Conservation (phyloP, 495 filamentous ascomycete genomes). For the Neurospora sp. region DNA sequence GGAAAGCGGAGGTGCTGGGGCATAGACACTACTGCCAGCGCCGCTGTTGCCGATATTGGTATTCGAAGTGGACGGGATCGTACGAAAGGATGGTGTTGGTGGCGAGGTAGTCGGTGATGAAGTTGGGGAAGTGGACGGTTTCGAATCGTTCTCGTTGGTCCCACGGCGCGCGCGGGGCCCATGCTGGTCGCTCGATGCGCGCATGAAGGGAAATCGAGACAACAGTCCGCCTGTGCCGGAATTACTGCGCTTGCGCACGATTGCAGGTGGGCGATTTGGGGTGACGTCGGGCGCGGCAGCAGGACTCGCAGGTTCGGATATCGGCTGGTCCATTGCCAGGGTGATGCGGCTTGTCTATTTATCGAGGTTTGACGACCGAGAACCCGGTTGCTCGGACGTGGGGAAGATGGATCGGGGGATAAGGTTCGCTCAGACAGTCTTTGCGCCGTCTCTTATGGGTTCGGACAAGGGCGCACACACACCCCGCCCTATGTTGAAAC, state of each 20-base stretch:
- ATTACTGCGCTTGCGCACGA: conserved; percentile 21
- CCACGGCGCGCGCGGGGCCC: conserved; percentile 32
- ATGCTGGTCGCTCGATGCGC: conserved; percentile 37
- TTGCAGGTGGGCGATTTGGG: conserved; percentile 10
- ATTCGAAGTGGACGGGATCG: conserved; percentile 13
- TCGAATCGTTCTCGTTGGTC: conserved; percentile 22
- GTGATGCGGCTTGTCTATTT: neutral
- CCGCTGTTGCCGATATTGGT: conserved; percentile 12
- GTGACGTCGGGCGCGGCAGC: conserved; percentile 10
- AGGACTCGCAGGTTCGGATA: conserved; percentile 1
- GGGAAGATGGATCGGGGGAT: neutral
- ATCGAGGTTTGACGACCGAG: neutral
- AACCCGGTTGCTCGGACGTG: neutral
- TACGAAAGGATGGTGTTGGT: conserved; percentile 17
- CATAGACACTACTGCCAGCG: conserved; percentile 23
- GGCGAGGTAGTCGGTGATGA: conserved; percentile 16
- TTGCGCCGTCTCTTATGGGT: neutral
- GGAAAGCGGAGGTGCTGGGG: conserved; percentile 28
- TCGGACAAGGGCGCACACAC: neutral
- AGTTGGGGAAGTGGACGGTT: conserved; percentile 4
- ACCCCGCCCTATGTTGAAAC: neutral
- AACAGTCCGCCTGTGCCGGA: conserved; percentile 44
- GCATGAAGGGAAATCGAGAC: conserved; percentile 52
- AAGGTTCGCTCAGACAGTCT: neutral
- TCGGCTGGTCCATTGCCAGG: conserved; percentile 13